A percentile compares a stretch with the other conserved stretches of the same genome.
phyloP scores from a whole-genome alignment of 129 eudicot species.

The Rutidosis leptorrhynchoides region DNA sequence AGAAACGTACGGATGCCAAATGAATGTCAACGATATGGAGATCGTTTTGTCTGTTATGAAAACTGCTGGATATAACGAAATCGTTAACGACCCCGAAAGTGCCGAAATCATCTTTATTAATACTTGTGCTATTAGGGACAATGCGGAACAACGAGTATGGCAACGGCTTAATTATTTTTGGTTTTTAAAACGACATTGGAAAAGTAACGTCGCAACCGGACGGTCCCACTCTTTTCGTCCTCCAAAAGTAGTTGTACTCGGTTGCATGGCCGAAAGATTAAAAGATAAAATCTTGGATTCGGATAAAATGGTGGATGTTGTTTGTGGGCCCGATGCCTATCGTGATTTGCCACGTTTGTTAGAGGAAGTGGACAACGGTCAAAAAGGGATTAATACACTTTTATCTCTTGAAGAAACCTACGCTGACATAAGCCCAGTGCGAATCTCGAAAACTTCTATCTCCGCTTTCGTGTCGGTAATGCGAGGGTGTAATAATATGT shows the following conservation, averaged over 20 bases:
- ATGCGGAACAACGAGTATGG: slow-evolving; percentile 97
- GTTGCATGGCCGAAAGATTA: slow-evolving; percentile 98
- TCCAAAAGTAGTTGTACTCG: slow-evolving; percentile 97
- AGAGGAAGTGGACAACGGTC: slow-evolving; percentile 93
- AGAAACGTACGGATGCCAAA: slow-evolving; percentile 98
- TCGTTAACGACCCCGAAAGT: slow-evolving; percentile 75
- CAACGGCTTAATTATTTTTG: slow-evolving; percentile 94
- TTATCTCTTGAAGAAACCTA: slow-evolving; percentile 98
- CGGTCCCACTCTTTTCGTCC: slow-evolving; percentile 74
- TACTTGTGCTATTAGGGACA: slow-evolving; percentile 96
- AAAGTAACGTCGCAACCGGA: slow-evolving; percentile 77
- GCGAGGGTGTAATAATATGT: slow-evolving; percentile 99
- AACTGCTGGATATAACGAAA: slow-evolving; percentile 82
- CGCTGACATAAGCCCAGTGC: slow-evolving; percentile 95
- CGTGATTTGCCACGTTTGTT: slow-evolving; percentile 87
- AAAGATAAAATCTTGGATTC: slow-evolving; percentile 96
- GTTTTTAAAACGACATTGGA: slow-evolving; percentile 96
- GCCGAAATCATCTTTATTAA: slow-evolving; percentile 94
- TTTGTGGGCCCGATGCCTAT: slow-evolving; percentile 98
- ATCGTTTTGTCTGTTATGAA: slow-evolving; percentile 94
- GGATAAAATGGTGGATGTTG: slow-evolving; percentile 99
- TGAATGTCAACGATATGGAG: slow-evolving; percentile 99
- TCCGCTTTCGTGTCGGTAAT: slow-evolving; percentile 93
- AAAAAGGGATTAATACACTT: slow-evolving; percentile 94
- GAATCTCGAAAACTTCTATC: slow-evolving; percentile 74